Percentiles rank a stretch among this genome's conserved stretches.
Evolutionary conservation across 2,329 filamentous ascomycete genomes (phyloP).

Genomic region (Fonsecaea monophora): DNA sequence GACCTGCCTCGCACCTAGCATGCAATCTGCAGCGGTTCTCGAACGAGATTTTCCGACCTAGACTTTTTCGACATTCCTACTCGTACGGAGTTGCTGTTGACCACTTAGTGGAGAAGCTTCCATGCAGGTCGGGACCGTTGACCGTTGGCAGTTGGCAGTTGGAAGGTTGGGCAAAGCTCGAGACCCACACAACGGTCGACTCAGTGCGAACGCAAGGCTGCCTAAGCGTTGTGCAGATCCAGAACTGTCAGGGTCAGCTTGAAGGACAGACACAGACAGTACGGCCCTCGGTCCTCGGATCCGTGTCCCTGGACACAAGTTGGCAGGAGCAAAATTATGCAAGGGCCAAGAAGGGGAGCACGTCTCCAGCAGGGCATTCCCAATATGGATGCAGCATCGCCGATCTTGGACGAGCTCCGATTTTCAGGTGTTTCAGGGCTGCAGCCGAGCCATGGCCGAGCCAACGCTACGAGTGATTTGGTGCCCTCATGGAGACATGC

Average conservation of each 20-base stretch:
- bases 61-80: slow-evolving; percentile 12
- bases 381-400: slow-evolving; percentile 15
- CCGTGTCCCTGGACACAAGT: background rate
- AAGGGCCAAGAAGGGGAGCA: slow-evolving; percentile 3
- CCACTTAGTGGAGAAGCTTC: slow-evolving; percentile 4
- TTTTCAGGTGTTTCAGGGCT: slow-evolving; percentile 18
- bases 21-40: slow-evolving; percentile 15
- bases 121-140: background rate
- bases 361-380: slow-evolving; percentile 13
- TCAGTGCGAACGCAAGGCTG: background rate
- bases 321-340: background rate
- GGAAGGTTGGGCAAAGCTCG: background rate
- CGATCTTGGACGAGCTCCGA: slow-evolving; percentile 16
- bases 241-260: slow-evolving; percentile 2
- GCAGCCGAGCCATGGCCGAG: slow-evolving; percentile 16
- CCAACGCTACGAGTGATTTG: slow-evolving; percentile 13
- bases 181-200: slow-evolving; percentile 5
- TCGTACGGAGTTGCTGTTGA: slow-evolving; percentile 7
- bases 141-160: background rate
- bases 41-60: slow-evolving; percentile 18
- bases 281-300: background rate
- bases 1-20: slow-evolving; percentile 11
- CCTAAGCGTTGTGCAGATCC: background rate
- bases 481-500: background rate
- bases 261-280: background rate